Conservation (phyloP, 352 stramenopile genomes). For the Globisporangium emineosum region DNA sequence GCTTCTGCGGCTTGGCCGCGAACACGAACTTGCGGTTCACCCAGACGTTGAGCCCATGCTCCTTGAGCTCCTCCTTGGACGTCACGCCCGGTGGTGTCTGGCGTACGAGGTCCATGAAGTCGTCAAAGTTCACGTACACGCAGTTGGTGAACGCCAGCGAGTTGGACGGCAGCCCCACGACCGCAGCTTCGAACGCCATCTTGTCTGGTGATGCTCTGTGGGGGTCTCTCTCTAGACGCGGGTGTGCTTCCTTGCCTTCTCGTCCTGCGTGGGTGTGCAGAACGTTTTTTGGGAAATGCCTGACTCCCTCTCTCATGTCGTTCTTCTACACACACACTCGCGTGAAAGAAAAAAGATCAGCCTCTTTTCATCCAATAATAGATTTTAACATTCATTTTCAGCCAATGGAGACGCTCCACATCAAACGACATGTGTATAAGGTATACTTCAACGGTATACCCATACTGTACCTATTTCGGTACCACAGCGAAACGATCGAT, state of each 20-base stretch:
- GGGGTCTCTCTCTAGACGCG: too few species aligned
- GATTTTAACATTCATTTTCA: background rate
- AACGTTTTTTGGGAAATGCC: constrained; percentile 1
- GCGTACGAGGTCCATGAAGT: constrained; percentile 69
- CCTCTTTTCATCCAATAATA: constrained; percentile 9
- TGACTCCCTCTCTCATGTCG: constrained; percentile 6
- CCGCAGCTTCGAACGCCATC: constrained; percentile 59
- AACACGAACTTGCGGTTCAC: constrained; percentile 83
- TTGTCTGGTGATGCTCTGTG: background rate
- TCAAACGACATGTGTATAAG: constrained; percentile 1
- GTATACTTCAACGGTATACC: too few species aligned
- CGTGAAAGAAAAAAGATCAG: constrained; percentile 11
- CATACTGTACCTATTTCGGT: background rate
- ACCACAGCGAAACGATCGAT: background rate
- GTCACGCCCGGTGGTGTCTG: constrained; percentile 57
- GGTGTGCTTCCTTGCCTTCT: background rate
- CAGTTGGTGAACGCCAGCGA: constrained; percentile 83
- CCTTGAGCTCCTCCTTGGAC: constrained; percentile 69
- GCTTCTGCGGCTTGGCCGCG: constrained; percentile 67
- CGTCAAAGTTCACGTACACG: constrained; percentile 72
- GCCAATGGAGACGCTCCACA: background rate
- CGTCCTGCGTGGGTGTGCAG: background rate
- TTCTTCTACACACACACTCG: background rate
- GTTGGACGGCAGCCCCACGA: constrained; percentile 72
- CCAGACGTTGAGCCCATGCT: constrained; percentile 77